phyloP scores from a whole-genome alignment of 192 early-diverging fungal genomes.

The Mortierella claussenii region DNA sequence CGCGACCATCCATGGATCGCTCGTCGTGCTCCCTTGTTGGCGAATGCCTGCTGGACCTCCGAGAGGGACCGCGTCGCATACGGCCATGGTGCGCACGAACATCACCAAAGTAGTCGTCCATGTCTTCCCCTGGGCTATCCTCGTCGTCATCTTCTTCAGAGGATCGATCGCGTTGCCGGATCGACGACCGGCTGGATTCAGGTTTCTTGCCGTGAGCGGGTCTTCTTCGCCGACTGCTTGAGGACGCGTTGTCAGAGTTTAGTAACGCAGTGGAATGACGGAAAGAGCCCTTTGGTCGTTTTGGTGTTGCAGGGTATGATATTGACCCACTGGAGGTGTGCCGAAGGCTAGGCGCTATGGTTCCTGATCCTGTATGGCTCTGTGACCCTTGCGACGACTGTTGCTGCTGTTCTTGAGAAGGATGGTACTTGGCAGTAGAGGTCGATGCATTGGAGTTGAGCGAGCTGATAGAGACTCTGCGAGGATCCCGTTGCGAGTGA shows the following conservation, averaged over 20 bases:
- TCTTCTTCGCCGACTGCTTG: constrained; percentile 38
- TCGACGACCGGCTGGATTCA: constrained; percentile 38
- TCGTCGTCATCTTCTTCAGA: constrained; percentile 31
- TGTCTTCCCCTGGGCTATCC: constrained; percentile 4
- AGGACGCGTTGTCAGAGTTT: constrained; percentile 7
- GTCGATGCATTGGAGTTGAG: constrained; percentile 31
- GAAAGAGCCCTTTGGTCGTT: constrained; percentile 20
- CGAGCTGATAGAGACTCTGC: constrained; percentile 44
- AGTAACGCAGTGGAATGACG: constrained; percentile 25
- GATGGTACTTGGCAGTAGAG: constrained; percentile 31
- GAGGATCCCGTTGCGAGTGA: constrained; percentile 10
- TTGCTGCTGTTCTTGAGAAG: constrained; percentile 1
- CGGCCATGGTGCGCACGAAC: constrained; percentile 21
- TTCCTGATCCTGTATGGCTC: constrained; percentile 1
- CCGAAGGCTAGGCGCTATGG: neutral
- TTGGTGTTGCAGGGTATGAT: constrained; percentile 4
- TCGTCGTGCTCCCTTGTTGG: constrained; percentile 18
- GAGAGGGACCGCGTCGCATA: constrained; percentile 20
- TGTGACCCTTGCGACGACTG: neutral
- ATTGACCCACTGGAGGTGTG: neutral
- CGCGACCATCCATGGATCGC: constrained; percentile 19
- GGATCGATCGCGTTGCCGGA: constrained; percentile 29
- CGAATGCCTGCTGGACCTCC: constrained; percentile 14
- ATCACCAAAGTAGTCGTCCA: constrained; percentile 31
- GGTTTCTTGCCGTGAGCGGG: constrained; percentile 12